A percentile compares a stretch with the other conserved stretches of the same genome.
phyloP scores from a whole-genome alignment of 129 eudicot genomes.

The sunflower (Helianthus annuus) region HanXRQr2.0-SUNRISE NC_035442.2:110257053-110257552 shows the following conservation, averaged over 20 bases:
- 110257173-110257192: too few species aligned
- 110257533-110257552: constrained; percentile 41
- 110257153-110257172: too few species aligned
- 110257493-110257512: background rate
- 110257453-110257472: constrained; percentile 8
- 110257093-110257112: too few species aligned
- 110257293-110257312: background rate
- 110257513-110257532: constrained; percentile 30
- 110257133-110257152: too few species aligned
- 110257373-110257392: constrained; percentile 41
- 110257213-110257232: too few species aligned
- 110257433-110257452: constrained; percentile 60
- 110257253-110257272: too few species aligned
- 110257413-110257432: constrained; percentile 48
- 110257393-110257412: constrained; percentile 56
- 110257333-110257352: constrained; percentile 20
- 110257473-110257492: background rate
- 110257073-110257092: too few species aligned
- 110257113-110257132: too few species aligned
- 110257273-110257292: too few species aligned
- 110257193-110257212: too few species aligned
- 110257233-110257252: too few species aligned
- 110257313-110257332: constrained; percentile 11
- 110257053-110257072: too few species aligned
- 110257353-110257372: constrained; percentile 25